phyloP scores from a whole-genome alignment of 2,329 filamentous ascomycete species.

The Pezicula radicicola region DNA sequence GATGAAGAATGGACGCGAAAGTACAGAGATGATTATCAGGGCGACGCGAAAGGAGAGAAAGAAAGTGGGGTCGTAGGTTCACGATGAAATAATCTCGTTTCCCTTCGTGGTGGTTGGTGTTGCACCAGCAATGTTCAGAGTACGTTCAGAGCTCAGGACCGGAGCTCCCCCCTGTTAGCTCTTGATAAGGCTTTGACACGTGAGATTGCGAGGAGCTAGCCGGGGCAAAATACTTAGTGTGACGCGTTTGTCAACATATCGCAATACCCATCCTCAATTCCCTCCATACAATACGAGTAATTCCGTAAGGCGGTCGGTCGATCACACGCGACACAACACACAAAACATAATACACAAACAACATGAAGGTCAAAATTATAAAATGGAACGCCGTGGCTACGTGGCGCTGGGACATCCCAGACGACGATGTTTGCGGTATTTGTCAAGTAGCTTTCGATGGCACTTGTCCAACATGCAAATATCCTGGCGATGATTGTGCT shows the following conservation, averaged over 20 bases:
- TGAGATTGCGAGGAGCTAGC: too few relatives aligned
- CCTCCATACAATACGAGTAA: background rate
- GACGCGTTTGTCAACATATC: too few relatives aligned
- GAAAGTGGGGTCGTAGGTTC: too few relatives aligned
- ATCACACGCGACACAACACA: background rate
- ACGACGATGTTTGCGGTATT: conserved; percentile 97
- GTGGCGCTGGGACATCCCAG: conserved; percentile 96
- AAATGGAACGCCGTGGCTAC: conserved; percentile 93
- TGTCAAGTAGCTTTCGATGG: conserved; percentile 98
- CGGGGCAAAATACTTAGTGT: too few relatives aligned
- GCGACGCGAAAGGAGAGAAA: background rate
- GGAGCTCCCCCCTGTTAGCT: too few relatives aligned
- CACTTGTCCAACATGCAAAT: conserved; percentile 97
- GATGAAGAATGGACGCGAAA: background rate
- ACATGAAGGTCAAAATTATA: conserved; percentile 93
- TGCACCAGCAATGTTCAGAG: too few relatives aligned
- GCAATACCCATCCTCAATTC: background rate
- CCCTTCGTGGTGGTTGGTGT: too few relatives aligned
- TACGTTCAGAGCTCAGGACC: too few relatives aligned
- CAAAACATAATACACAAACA: background rate
- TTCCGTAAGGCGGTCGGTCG: too few relatives aligned
- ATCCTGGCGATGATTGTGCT: conserved; percentile 92
- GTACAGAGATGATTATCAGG: background rate
- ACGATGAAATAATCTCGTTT: too few relatives aligned
- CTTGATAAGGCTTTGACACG: too few relatives aligned